Base-by-base conservation (phyloP, 257 asterid species). In the Plectranthus barbatus region DNA sequence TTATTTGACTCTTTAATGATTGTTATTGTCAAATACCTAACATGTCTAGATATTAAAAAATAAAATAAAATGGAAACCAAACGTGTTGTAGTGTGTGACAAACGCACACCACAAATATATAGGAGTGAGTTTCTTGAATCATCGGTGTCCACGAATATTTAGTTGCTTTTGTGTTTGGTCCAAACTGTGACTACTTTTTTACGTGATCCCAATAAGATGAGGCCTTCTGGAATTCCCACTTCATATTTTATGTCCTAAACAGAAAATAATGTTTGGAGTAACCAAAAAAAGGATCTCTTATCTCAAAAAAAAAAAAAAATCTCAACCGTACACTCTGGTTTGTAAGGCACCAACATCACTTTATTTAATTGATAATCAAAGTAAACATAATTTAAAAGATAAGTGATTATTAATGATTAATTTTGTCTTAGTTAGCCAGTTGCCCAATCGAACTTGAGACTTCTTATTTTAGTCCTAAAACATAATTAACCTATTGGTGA, bases 91-190 rank as follows among this genome's bases (percentile, higher is more conserved):
- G 13, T 21, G 37, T 12, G 51, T 20, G 64, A 58, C 39, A 40
- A 40, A 58, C 51, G 40, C 41, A 41, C 65, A 42, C 65, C 53
- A 60, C 65, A 60, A 58, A 58, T 39, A 40, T 3, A 20, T 21
- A 0, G 7, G 18, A 14, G 10, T 23, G 21, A 24, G 5, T 8
- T 40, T n/a, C 26, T 37, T 6, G 20, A 42, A 60, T n/a, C 6
- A 40, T 42, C 9, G 37, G 5, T 23, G 65, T 23, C 65, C 65
- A 60, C 65, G 53, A 60, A 60, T n/a, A 21, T 31, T 41, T 60
- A n/a, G 53, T 34, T n/a, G 40, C 39, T 20, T 42, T 23, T 41
- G 36, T 40, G 53, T 41, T 41, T 59, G 41, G 65, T 21, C 15
- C 15, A 60, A 60, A 41, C 3, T n/a, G 15, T 7, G 40, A 42